Evolutionary conservation across 2,329 filamentous ascomycete genomes (phyloP).

Genomic region (Nemania bipapillata): DNA sequence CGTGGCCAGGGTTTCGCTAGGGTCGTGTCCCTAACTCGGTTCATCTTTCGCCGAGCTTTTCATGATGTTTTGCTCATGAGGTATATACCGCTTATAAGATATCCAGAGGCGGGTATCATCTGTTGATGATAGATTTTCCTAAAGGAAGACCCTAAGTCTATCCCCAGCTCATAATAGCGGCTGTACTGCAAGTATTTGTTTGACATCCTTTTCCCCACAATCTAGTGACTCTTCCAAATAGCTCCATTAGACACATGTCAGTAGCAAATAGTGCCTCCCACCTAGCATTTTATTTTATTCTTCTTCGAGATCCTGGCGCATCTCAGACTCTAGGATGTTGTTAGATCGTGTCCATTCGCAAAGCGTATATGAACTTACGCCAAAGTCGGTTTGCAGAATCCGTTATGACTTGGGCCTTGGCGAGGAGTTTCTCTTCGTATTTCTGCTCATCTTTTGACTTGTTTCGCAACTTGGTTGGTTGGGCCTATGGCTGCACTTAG

Average conservation of each 20-base stretch:
- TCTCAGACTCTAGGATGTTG: slow-evolving; percentile 57
- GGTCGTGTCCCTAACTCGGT: slow-evolving; percentile 21
- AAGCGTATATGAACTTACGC: slow-evolving; percentile 61
- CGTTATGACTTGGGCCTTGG: slow-evolving; percentile 75
- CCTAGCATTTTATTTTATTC: slow-evolving; percentile 48
- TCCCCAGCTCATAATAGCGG: not conserved
- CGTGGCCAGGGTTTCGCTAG: not conserved
- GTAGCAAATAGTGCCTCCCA: not conserved
- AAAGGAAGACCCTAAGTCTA: not conserved
- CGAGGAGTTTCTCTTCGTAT: slow-evolving; percentile 70
- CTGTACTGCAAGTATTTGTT: not conserved
- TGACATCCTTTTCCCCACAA: not conserved
- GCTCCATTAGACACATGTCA: not conserved
- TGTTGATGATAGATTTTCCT: not conserved
- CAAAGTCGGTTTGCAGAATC: slow-evolving; percentile 75
- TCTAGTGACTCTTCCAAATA: no score
- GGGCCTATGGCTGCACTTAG: slow-evolving; percentile 61
- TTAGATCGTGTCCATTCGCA: slow-evolving; percentile 35
- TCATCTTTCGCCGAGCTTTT: slow-evolving; percentile 31
- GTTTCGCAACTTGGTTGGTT: slow-evolving; percentile 71
- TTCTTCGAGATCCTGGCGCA: slow-evolving; percentile 62
- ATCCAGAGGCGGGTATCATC: not conserved
- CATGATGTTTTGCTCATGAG: not conserved
- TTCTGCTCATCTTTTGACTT: slow-evolving; percentile 68
- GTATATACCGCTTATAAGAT: not conserved